A percentile compares a stretch with the other conserved stretches of the same genome.
These are phyloP conservation scores for Sodiomyces alkalinus DNA, from an alignment of 2,329 filamentous ascomycete species.

Conservation along the genomic window DNA sequence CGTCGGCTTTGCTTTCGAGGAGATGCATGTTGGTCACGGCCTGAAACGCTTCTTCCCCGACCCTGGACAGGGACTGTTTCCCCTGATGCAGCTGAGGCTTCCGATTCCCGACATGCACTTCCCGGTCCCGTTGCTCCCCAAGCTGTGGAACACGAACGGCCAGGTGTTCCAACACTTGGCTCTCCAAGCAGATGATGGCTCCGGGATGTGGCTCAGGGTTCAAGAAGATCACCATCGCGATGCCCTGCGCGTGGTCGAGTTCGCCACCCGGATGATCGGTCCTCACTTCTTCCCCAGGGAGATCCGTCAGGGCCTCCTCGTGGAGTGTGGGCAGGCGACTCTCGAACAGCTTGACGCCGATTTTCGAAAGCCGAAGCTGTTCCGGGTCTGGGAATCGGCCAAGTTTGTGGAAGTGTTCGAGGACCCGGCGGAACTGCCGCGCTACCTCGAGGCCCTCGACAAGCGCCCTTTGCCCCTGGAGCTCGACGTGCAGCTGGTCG, in stretches of 20 bases:
- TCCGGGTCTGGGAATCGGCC: neutral
- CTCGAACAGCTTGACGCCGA: neutral
- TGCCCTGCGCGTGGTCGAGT: slow-evolving; percentile 2
- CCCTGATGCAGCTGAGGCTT: neutral
- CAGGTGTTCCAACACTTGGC: neutral
- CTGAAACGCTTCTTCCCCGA: neutral
- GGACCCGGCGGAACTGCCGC: neutral
- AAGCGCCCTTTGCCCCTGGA: slow-evolving; percentile 1
- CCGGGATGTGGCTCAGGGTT: slow-evolving; percentile 2
- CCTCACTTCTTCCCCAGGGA: neutral
- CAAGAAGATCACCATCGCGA: slow-evolving; percentile 3
- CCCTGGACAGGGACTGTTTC: neutral
- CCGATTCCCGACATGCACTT: slow-evolving; percentile 1
- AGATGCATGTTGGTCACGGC: neutral
- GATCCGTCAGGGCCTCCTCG: neutral
- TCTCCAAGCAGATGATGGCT: neutral
- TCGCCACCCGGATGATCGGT: slow-evolving; percentile 1
- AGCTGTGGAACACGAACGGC: slow-evolving; percentile 1
- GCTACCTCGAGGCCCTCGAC: neutral
- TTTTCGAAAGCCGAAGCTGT: neutral
- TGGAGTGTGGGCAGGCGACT: neutral
- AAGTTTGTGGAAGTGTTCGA: neutral
- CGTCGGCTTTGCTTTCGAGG: too few relatives aligned
- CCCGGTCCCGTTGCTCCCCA: slow-evolving; percentile 1
- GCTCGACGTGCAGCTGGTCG: neutral